Base-by-base conservation (phyloP, 176 grass and related monocot species). In the Poa pratensis region DNA sequence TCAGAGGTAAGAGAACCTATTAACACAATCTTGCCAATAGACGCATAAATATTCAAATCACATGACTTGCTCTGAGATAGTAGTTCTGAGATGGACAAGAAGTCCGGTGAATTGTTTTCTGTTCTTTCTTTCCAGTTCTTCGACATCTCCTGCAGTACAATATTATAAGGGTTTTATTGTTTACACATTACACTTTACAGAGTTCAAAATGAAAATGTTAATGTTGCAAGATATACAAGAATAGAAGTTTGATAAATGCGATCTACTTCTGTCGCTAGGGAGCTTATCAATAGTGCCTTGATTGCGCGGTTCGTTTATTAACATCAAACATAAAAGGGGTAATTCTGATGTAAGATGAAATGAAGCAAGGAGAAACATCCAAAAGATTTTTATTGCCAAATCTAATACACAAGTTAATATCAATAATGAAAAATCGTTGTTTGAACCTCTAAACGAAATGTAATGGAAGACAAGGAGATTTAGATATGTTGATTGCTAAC, bases 71-170 rank as follows among this genome's bases (percentile, higher is more conserved):
- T 80, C 26, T 85, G 78, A 75, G 30, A 51, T 20, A 91, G 51
- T 85, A 89, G 34, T 72, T 94, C 84, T 80, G 89, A 89, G 55
- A 87, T 76, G 35, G 80, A 60, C 61, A 81, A 79, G 52, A 76
- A 64, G 2, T 45, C 7, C 1, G 30, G 26, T 16, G 61, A 32
- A 51, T 87, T 80, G 14, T 65, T 85, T 76, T 87, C 60, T 63
- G 70, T 73, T 57, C 4, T 15, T 58, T 52, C 77, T 82, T 89
- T 91, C 92, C 87, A 94, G 53, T 94, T 91, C 82, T 72, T 91
- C 13, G 43, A 63, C 13, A 49, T 79, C 72, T 39, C 49, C 87
- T 94, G 84, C 19, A 60, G 9, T 63, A 64, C 18, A 52, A 9
- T 82, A 70, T 19, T 30, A 40, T 70, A 14, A 69, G 32, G 68